Evolutionary conservation across 306 rosid species (phyloP), one percentile per base, ranked within the genome.

Genomic region (Quercus parvula): DNA sequence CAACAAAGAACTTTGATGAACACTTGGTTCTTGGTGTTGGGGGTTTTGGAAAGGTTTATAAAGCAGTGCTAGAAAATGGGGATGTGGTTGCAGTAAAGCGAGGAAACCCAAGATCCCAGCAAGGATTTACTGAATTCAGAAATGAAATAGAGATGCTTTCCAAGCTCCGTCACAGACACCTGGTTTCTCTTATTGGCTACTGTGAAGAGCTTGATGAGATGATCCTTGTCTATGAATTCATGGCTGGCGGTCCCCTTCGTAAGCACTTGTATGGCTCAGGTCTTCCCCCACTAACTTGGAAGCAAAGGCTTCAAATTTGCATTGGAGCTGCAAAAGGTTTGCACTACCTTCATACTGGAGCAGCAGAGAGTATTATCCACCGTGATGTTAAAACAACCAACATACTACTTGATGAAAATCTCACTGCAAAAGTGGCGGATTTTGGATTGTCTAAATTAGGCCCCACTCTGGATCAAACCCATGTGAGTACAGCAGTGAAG

Each of bases 381-480:
- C 85, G 81, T 5, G 83, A 85, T 24, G 78, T 85, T 5, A 85
- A 85, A 73, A 74, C 85, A 49, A 81, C 88, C 5, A 85, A 85
- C 81, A 71, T 85, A 55, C 85, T 85, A 38, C 85, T 85, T 19
- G 88, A 81, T 56, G 85, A 85, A 33, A 74, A 64, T 49, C 83
- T 81, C 72, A 78, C 78, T 1, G 80, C 85, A 13, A 85, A 81
- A 71, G 83, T 85, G 57, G 80, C 85, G 10, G 85, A 85, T 75
- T 85, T 85, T 5, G 88, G 85, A 64, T 83, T 85, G 79, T 85
- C 88, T 70, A 85, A 85, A 20, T 51, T 85, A 27, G 88, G 88
- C 67, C 88, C 85, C 6, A 70, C 88, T 30, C 76, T 81, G 68
- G 69, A 85, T 71, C 88, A 85, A 75, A 81, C 85, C 27, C 88